phyloP scores from a whole-genome alignment of 2,329 filamentous ascomycete genomes.

The Exophiala sp. region DNA sequence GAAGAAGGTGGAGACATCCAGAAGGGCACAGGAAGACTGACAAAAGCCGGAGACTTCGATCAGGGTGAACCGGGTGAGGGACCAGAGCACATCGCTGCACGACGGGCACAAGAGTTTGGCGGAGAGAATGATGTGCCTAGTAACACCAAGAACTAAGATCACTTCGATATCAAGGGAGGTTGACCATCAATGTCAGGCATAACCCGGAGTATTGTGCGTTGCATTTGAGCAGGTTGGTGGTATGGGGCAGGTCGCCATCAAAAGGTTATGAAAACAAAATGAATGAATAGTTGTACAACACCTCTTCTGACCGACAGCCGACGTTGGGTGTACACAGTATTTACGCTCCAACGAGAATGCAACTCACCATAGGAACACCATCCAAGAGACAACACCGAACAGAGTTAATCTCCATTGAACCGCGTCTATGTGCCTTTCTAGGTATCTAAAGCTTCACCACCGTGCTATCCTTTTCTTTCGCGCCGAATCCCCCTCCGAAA shows the following conservation, averaged over 20 bases:
- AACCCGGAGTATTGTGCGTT: slow-evolving; percentile 3
- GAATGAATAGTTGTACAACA: not conserved
- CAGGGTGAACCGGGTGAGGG: slow-evolving; percentile 26
- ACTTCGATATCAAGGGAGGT: not conserved
- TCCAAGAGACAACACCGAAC: no score
- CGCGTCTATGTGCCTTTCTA: not conserved
- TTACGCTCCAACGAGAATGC: no score
- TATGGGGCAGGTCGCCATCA: not conserved
- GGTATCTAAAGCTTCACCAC: not conserved
- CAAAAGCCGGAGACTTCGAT: slow-evolving; percentile 37
- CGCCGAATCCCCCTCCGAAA: not conserved
- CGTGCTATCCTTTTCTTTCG: not conserved
- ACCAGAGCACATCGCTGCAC: slow-evolving; percentile 22
- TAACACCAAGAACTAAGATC: slow-evolving; percentile 16
- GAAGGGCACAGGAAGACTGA: slow-evolving; percentile 31
- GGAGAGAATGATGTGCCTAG: slow-evolving; percentile 24
- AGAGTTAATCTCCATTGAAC: not conserved
- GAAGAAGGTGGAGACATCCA: slow-evolving; percentile 39
- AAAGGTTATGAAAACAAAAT: not conserved
- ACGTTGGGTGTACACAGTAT: no score
- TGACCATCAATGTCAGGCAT: not conserved
- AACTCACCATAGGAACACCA: no score
- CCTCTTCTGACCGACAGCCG: not conserved
- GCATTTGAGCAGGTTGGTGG: not conserved
- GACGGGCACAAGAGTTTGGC: slow-evolving; percentile 10